A percentile compares a stretch with the other conserved stretches of the same genome.
Evolutionary conservation across 805 yeast species (phyloP).

Genomic region (Naumovozyma castellii): DNA sequence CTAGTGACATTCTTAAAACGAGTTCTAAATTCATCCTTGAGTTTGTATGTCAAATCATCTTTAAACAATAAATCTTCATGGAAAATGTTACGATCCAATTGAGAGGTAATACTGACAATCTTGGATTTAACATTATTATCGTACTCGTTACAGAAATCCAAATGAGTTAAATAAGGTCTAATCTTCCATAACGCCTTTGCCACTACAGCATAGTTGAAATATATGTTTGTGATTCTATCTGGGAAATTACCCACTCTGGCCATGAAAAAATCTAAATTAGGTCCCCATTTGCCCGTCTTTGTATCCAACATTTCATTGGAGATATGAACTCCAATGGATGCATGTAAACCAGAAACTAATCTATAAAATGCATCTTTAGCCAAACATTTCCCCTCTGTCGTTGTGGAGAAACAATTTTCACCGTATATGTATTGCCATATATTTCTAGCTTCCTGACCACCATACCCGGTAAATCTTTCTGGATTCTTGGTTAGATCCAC

Average conservation of each 20-base stretch:
- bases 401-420: slow-evolving; percentile 73
- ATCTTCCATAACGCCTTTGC: slow-evolving; percentile 71
- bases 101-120: slow-evolving; percentile 33
- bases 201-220: slow-evolving; percentile 85
- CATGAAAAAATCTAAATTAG: slow-evolving; percentile 75
- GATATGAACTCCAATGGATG: slow-evolving; percentile 87
- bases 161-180: slow-evolving; percentile 40
- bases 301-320: slow-evolving; percentile 71
- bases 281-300: slow-evolving; percentile 71
- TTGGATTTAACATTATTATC: slow-evolving; percentile 38
- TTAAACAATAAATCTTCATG: slow-evolving; percentile 43
- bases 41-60: slow-evolving; percentile 34
- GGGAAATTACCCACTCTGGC: slow-evolving; percentile 82
- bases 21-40: slow-evolving; percentile 77
- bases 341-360: slow-evolving; percentile 86
- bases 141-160: slow-evolving; percentile 39
- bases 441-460: slow-evolving; percentile 83
- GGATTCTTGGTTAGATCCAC: slow-evolving; percentile 85
- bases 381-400: slow-evolving; percentile 45
- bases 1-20: slow-evolving; percentile 85
- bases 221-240: slow-evolving; percentile 81
- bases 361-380: slow-evolving; percentile 87
- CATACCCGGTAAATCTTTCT: slow-evolving; percentile 93
- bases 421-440: slow-evolving; percentile 90
- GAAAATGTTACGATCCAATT: slow-evolving; percentile 33